Percentiles rank a stretch among this genome's conserved stretches.
Evolutionary conservation across 139 green algal species (phyloP).

Genomic region (Dunaliella primolecta): DNA sequence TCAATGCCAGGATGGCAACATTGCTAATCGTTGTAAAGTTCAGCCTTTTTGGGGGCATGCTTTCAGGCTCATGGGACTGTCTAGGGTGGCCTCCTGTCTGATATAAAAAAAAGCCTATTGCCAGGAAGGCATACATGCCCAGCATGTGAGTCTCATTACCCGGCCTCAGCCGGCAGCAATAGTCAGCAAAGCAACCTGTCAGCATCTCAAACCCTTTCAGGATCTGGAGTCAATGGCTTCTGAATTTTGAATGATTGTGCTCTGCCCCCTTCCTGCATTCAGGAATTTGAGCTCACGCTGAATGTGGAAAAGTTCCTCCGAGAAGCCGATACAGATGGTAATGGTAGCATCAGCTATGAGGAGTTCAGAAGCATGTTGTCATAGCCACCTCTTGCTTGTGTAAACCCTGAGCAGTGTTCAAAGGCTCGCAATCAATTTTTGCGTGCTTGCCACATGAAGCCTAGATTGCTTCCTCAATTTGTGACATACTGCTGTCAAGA

Average conservation of each 20-base stretch:
- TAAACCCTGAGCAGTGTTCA: too few species aligned
- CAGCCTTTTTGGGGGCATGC: too few species aligned
- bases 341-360: constrained; percentile 60
- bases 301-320: constrained; percentile 66
- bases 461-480: too few species aligned
- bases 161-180: background rate
- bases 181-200: background rate
- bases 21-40: too few species aligned
- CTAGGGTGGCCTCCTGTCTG: too few species aligned
- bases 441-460: too few species aligned
- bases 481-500: too few species aligned
- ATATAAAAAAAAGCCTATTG: background rate
- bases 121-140: background rate
- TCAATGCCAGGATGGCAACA: too few species aligned
- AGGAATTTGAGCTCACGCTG: constrained; percentile 78
- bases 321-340: constrained; percentile 61
- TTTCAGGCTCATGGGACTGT: too few species aligned
- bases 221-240: background rate
- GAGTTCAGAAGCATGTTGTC: constrained; percentile 66
- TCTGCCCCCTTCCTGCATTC: background rate
- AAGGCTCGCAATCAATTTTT: too few species aligned
- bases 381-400: background rate
- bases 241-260: background rate
- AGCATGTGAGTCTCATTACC: background rate
- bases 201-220: background rate